These are phyloP conservation scores for Hsuehochloa calcarea DNA, from an alignment of 176 grass and related monocot species.

Conservation along the genomic window DNA sequence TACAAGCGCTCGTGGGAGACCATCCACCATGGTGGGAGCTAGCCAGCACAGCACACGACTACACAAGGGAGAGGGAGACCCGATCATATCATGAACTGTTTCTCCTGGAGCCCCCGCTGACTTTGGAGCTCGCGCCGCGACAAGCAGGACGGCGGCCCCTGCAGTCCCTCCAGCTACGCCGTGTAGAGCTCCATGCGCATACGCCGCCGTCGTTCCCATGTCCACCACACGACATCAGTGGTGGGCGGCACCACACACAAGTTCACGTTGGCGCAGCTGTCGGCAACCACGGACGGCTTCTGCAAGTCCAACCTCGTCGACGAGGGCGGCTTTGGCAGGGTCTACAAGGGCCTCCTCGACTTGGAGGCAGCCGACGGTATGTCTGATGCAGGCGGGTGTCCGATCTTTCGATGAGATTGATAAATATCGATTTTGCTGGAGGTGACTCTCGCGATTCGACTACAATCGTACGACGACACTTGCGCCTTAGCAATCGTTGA, in stretches of 20 bases:
- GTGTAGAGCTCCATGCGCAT: background rate
- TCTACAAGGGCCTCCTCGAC: constrained; percentile 46
- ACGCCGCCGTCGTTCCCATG: background rate
- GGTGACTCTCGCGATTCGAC: no score
- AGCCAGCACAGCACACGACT: no score
- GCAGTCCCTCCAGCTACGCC: constrained; percentile 13
- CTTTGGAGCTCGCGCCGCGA: background rate
- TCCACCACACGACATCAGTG: background rate
- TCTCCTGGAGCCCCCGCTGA: background rate
- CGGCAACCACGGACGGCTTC: constrained; percentile 50
- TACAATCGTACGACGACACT: no score
- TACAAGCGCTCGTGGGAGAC: no score
- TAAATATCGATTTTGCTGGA: no score
- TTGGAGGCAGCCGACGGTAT: background rate
- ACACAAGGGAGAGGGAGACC: no score
- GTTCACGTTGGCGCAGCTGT: constrained; percentile 53
- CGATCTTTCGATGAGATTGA: no score
- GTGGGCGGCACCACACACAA: background rate
- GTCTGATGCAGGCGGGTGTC: no score
- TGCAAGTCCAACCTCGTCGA: constrained; percentile 45
- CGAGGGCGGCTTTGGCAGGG: constrained; percentile 67
- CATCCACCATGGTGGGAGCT: no score
- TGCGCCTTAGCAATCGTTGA: no score
- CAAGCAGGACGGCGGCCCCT: background rate
- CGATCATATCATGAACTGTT: background rate